Evolutionary conservation across 2,329 filamentous ascomycete genomes (phyloP), one percentile per base, ranked within the genome.

Genomic region (Coniochaeta sp.): DNA sequence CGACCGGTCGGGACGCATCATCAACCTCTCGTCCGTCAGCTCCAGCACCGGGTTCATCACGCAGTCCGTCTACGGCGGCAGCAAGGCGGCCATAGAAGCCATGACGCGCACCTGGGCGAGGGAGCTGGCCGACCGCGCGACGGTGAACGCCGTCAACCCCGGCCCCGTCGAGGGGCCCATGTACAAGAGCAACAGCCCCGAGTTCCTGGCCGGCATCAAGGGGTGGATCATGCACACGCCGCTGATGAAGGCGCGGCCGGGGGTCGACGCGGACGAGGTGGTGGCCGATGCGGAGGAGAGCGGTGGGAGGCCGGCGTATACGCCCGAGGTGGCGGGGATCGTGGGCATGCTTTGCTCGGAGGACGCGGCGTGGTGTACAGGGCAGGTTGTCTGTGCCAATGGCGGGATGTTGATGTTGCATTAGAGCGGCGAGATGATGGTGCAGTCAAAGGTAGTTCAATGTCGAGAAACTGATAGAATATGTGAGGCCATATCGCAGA

Each of bases 321-420:
- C 85, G 33, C 76, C 79, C 57, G 90, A 93, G 76, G 80, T 93
- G 72, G 90, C 89, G 0, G 90, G 89, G 0, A 82, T 91, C 6
- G 86, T 92, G 19, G 89, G 83, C 2, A 91, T 93, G 88, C 74
- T 93, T 24, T 91, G 89, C 70, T 81, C 82, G 6, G 78, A 80
- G 6, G 90, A 93, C 70, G 81, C 83, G n/a, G 82, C 78, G 8
- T 93, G 89, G 89, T 88, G 85, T 68, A 95, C 90, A 0, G 90
- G 90, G 1, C 89, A 88, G 72, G 88, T 92, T 26, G 83, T 95
- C 4, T 90, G 87, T 74, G 89, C 89, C 8, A 93, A 93, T 69
- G 90, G 90, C 1, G 90, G 90, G 7, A 87, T 91, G 84, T 59
- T 77, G 58, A 72, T 74, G 72, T 59, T 68, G 63, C 67, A 68